A percentile compares a stretch with the other conserved stretches of the same genome.
Evolutionary conservation across 371 early-diverging fungal species (phyloP).

Genomic region (Syncephalastrum racemosum): DNA sequence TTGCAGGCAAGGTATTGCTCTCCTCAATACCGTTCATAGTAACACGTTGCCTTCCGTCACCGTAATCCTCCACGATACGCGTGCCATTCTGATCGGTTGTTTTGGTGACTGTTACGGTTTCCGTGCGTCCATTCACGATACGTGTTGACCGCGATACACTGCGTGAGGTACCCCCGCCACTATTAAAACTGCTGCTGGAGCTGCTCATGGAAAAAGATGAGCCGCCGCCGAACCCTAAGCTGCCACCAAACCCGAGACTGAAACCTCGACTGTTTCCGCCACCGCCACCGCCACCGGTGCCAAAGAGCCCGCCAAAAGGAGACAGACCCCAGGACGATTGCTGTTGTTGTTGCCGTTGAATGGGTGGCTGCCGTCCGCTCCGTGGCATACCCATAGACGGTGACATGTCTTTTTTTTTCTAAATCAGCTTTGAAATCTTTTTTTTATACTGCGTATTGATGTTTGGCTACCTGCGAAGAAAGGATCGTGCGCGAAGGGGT

Average conservation of each 20-base stretch:
- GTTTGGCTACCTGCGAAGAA: too few species aligned
- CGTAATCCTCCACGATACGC: conserved; percentile 40
- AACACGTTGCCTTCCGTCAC: conserved; percentile 27
- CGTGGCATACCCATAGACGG: too few species aligned
- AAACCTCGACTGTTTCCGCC: not conserved
- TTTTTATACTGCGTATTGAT: too few species aligned
- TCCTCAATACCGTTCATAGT: conserved; percentile 39
- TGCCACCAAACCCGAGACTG: too few species aligned
- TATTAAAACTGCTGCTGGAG: conserved; percentile 7
- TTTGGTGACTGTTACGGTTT: conserved; percentile 34
- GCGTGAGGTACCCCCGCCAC: conserved; percentile 18
- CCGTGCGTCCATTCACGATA: conserved; percentile 31
- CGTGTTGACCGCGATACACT: conserved; percentile 29
- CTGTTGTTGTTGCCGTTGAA: too few species aligned
- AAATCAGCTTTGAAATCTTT: too few species aligned
- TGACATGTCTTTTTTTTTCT: too few species aligned
- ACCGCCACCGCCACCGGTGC: conserved; percentile 12
- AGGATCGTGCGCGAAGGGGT: too few species aligned
- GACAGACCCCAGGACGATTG: too few species aligned
- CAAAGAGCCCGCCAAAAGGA: too few species aligned
- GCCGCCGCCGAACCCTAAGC: not conserved
- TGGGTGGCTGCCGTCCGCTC: too few species aligned
- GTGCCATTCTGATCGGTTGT: conserved; percentile 32
- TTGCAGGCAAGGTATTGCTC: conserved; percentile 10
- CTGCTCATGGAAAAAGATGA: conserved; percentile 3